Conservation (phyloP, 257 asterid genomes). For the Hygrophila difformis region DNA sequence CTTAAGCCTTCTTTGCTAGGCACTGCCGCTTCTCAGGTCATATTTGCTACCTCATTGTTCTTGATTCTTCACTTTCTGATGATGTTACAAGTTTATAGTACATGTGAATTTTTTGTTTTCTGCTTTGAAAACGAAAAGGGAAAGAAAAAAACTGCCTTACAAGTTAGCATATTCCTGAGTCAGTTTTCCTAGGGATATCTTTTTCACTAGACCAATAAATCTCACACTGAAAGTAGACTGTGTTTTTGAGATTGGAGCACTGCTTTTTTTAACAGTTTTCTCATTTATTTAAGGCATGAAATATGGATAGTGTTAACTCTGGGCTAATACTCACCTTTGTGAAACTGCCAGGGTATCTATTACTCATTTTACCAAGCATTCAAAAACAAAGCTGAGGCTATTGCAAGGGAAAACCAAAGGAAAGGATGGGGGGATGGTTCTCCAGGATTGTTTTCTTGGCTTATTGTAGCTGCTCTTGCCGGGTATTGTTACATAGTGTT, state of each 20-base stretch:
- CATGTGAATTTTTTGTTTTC: too few relatives aligned
- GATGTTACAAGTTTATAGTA: too few relatives aligned
- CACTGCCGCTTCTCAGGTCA: constrained; percentile 86
- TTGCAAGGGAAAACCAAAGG: constrained; percentile 47
- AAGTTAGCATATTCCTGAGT: not conserved
- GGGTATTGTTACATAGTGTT: constrained; percentile 36
- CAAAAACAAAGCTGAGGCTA: constrained; percentile 79
- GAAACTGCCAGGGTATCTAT: constrained; percentile 65
- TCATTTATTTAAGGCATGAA: not conserved
- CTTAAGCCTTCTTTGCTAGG: constrained; percentile 89
- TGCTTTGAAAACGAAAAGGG: too few relatives aligned
- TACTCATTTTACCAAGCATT: constrained; percentile 84
- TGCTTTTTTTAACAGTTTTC: too few relatives aligned
- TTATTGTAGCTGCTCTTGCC: constrained; percentile 86
- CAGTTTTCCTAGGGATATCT: not conserved
- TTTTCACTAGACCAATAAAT: not conserved
- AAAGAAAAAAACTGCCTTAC: too few relatives aligned
- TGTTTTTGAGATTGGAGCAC: not conserved
- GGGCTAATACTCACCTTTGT: constrained; percentile 17
- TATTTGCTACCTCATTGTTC: not conserved
- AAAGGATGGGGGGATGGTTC: constrained; percentile 78
- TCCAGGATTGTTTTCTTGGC: constrained; percentile 90
- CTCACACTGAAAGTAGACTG: not conserved
- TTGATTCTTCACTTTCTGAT: too few relatives aligned
- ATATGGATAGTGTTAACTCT: constrained; percentile 1